Evolutionary conservation across 306 rosid species (phyloP), one percentile per base, ranked within the genome.

Genomic region (Cyclanthera cordifolia): DNA sequence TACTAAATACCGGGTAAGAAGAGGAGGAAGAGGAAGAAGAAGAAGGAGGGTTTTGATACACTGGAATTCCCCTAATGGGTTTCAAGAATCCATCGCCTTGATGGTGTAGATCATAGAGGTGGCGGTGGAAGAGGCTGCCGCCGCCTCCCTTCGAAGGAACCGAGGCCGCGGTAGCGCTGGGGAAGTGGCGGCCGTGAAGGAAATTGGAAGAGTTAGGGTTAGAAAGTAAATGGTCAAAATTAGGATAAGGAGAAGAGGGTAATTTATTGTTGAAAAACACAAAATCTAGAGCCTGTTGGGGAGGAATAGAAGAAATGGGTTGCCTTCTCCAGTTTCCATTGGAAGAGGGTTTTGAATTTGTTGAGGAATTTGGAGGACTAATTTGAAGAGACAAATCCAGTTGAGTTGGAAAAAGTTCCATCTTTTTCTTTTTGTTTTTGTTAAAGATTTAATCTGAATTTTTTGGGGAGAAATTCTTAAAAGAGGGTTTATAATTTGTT

Each of bases 351-450:
- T 86, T 66, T n/a, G n/a, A n/a, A 66, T 46, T 83, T 60, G 72
- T 51, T n/a, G n/a, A n/a, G n/a, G n/a, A n/a, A 83, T 85, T 90
- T 54, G 99, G 99, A 71, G 99, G 95, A 72, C 96, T 90, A 81
- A 93, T 93, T 88, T 90, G 96, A 41, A 93, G 76, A n/a, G 95
- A 87, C 74, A 93, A 86, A 79, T 93, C 99, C 51, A 96, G 99
- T 69, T 90, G 99, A 50, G 99, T 96, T 10, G 96, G 99, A 69
- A 93, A 93, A 13, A 93, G 74, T 84, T 93, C 99, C 96, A 90
- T 87, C n/a, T 25, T 17, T 50, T 30, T 15, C 69, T 30, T 4
- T 21, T 39, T 51, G 27, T 43, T 10, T 23, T 3, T 54, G 15
- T 49, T n/a, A n/a, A n/a, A n/a, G n/a, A n/a, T n/a, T n/a, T n/a